A percentile compares a stretch with the other conserved stretches of the same genome.
Evolutionary conservation across 1,284 basidiomycete species (phyloP).

Genomic region (Sparassis latifolia): DNA sequence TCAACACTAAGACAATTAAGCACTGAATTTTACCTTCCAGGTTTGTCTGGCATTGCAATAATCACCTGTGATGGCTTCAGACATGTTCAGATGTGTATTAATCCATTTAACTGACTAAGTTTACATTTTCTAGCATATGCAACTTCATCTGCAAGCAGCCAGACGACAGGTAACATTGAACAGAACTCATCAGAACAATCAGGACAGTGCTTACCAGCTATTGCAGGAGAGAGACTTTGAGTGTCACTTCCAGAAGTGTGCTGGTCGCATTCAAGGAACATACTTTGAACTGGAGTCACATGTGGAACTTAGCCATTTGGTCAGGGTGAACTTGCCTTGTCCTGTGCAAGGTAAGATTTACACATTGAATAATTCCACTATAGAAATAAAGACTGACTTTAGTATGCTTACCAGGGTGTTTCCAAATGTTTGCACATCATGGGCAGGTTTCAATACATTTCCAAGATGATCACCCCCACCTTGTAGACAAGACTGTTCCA

Average conservation of each 20-base stretch:
- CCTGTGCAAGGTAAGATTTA: constrained; percentile 14
- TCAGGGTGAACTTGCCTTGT: constrained; percentile 14
- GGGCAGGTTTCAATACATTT: constrained; percentile 1
- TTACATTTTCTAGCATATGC: constrained; percentile 9
- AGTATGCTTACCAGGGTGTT: constrained; percentile 8
- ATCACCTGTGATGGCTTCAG: neutral
- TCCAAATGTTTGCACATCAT: constrained; percentile 7
- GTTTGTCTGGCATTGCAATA: neutral
- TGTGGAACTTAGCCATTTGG: constrained; percentile 15
- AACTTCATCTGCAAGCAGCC: constrained; percentile 2
- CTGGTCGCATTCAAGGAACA: constrained; percentile 12
- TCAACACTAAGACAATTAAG: too few species aligned
- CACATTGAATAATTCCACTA: neutral
- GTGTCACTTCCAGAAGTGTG: constrained; percentile 14
- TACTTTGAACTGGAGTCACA: constrained; percentile 14
- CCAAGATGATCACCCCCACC: neutral
- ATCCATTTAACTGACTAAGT: neutral
- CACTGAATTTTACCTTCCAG: neutral
- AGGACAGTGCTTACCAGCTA: neutral
- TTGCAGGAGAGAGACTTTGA: constrained; percentile 17
- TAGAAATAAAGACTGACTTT: neutral
- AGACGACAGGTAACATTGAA: neutral
- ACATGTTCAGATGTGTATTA: neutral
- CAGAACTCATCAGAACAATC: neutral
- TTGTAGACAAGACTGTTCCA: neutral